These are phyloP conservation scores for Gelatoporia subvermispora DNA, from an alignment of 768 basidiomycete species.

Conservation along the genomic window DNA sequence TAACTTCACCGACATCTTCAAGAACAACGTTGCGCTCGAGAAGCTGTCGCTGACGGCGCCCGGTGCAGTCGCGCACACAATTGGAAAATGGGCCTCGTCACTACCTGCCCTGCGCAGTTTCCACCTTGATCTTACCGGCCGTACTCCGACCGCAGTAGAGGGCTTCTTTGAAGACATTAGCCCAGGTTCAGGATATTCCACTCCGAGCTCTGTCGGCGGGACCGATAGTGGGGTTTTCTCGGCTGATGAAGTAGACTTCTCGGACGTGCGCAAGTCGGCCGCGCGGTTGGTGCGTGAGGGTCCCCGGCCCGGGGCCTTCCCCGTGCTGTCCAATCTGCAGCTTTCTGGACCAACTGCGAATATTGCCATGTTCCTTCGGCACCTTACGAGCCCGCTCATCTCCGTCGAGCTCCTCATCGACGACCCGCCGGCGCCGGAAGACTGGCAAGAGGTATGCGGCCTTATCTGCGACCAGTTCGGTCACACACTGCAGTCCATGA, in stretches of 20 bases:
- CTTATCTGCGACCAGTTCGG: slow-evolving; percentile 62
- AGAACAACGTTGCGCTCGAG: slow-evolving; percentile 54
- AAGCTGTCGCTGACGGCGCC: slow-evolving; percentile 65
- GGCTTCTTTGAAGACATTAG: slow-evolving; percentile 73
- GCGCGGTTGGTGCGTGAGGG: slow-evolving; percentile 60
- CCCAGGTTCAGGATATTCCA: slow-evolving; percentile 60
- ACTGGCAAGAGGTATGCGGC: slow-evolving; percentile 70
- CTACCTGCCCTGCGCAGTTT: slow-evolving; percentile 58
- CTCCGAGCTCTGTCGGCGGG: slow-evolving; percentile 62
- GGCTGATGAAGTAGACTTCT: slow-evolving; percentile 72
- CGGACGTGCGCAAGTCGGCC: slow-evolving; percentile 66
- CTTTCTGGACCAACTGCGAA: slow-evolving; percentile 68
- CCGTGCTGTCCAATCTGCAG: slow-evolving; percentile 52
- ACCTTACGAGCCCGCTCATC: slow-evolving; percentile 59
- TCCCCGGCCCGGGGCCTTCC: slow-evolving; percentile 51
- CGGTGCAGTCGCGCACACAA: slow-evolving; percentile 61
- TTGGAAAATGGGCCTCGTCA: slow-evolving; percentile 72
- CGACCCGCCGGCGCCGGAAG: slow-evolving; percentile 67
- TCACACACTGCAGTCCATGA: slow-evolving; percentile 52
- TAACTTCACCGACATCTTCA: slow-evolving; percentile 61
- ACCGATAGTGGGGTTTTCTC: slow-evolving; percentile 78
- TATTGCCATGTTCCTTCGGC: slow-evolving; percentile 67
- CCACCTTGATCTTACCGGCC: slow-evolving; percentile 67
- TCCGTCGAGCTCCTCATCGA: slow-evolving; percentile 74
- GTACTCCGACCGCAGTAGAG: slow-evolving; percentile 66